Evolutionary conservation across 225 moss, liverwort and hornwort genomes (phyloP).

Genomic region (Bryum argenteum): DNA sequence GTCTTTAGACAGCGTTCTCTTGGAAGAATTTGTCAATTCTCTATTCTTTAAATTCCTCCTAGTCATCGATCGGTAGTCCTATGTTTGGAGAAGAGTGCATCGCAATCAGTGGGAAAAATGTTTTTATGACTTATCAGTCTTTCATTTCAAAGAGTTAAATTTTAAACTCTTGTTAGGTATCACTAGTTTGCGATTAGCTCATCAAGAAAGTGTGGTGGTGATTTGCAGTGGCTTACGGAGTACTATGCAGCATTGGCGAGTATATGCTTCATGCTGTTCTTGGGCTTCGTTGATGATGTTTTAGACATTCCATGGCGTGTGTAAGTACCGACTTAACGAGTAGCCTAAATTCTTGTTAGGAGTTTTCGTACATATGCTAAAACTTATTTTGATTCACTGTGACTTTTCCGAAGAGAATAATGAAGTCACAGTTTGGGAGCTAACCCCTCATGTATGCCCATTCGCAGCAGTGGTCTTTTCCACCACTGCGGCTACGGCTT

Average conservation of each 20-base stretch:
- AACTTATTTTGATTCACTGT: slow-evolving; percentile 21
- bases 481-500: too few relatives aligned
- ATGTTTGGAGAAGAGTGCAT: slow-evolving; percentile 8
- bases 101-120: slow-evolving; percentile 10
- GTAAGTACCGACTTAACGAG: slow-evolving; percentile 52
- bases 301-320: slow-evolving; percentile 96
- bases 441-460: too few relatives aligned
- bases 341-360: background rate
- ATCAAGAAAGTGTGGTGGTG: slow-evolving; percentile 27
- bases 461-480: too few relatives aligned
- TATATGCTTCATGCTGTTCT: slow-evolving; percentile 96
- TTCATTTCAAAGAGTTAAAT: slow-evolving; percentile 15
- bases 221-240: slow-evolving; percentile 92
- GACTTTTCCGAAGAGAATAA: background rate
- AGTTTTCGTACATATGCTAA: slow-evolving; percentile 2
- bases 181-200: slow-evolving; percentile 13
- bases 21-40: background rate
- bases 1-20: slow-evolving; percentile 2
- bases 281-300: slow-evolving; percentile 98
- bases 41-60: slow-evolving; percentile 8
- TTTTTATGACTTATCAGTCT: slow-evolving; percentile 1
- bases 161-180: background rate
- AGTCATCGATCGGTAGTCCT: background rate
- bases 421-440: too few relatives aligned
- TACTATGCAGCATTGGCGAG: slow-evolving; percentile 88